Evolutionary conservation across 768 basidiomycete genomes (phyloP).

Genomic region (Naganishia onofrii): DNA sequence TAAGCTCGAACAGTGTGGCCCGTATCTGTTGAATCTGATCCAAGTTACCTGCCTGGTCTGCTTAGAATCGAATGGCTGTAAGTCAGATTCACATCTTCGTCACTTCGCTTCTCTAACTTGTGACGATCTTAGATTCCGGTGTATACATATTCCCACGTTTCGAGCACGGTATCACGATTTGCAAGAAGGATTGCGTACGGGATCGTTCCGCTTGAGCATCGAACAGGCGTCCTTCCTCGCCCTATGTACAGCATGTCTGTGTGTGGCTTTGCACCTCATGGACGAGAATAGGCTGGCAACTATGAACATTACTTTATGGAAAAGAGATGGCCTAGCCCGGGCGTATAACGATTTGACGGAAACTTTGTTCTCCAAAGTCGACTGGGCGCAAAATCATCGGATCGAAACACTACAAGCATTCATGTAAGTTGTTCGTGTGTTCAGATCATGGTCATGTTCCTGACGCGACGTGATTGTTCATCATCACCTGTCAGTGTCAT

Average conservation of each 20-base stretch:
- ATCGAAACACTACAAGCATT: slow-evolving; percentile 9
- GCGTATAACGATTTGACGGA: neutral
- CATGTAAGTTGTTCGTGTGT: neutral
- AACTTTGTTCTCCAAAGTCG: neutral
- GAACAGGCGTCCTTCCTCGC: slow-evolving; percentile 5
- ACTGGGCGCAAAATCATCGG: slow-evolving; percentile 14
- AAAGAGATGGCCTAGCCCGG: neutral
- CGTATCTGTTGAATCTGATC: no score
- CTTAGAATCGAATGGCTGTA: slow-evolving; percentile 6
- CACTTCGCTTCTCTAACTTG: neutral
- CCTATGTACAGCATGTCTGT: neutral
- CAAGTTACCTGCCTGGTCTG: neutral
- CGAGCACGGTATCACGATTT: neutral
- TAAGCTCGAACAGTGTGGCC: neutral
- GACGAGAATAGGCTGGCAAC: neutral
- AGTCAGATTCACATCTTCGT: neutral
- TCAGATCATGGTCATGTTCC: no score
- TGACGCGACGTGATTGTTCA: neutral
- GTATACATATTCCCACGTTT: neutral
- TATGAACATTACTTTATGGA: neutral
- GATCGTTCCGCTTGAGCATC: neutral
- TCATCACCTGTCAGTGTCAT: neutral
- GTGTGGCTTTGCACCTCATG: slow-evolving; percentile 3
- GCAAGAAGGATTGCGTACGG: neutral
- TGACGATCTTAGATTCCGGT: neutral